Conservation (phyloP, 805 yeast genomes). For the Monosporozyma siamensis region DNA sequence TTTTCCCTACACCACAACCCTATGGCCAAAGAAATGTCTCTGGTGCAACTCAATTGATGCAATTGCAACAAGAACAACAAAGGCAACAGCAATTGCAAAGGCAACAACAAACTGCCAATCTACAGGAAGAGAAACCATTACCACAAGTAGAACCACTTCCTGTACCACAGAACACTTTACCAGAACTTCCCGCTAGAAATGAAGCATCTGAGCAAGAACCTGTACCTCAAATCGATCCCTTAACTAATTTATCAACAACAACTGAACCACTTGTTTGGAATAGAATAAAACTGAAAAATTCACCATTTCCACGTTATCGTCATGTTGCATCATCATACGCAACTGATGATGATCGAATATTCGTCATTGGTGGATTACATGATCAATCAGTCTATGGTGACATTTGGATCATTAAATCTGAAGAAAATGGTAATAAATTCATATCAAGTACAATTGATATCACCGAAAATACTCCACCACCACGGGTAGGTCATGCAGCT, state of each 20-base stretch:
- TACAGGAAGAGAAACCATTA: not conserved
- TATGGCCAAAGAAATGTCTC: slow-evolving; percentile 26
- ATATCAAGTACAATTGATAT: slow-evolving; percentile 51
- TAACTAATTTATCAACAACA: not conserved
- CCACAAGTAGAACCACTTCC: not conserved
- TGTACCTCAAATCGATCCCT: not conserved
- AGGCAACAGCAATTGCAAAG: slow-evolving; percentile 1
- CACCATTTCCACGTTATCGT: slow-evolving; percentile 92
- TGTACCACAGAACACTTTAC: not conserved
- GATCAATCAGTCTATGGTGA: slow-evolving; percentile 92
- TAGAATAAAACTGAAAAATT: slow-evolving; percentile 49
- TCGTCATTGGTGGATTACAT: slow-evolving; percentile 89
- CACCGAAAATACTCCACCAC: slow-evolving; percentile 77
- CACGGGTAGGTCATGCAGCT: slow-evolving; percentile 93
- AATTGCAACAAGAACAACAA: slow-evolving; percentile 4
- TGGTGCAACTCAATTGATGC: slow-evolving; percentile 17
- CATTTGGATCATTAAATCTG: slow-evolving; percentile 70
- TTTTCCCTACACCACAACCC: slow-evolving; percentile 19
- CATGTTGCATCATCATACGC: slow-evolving; percentile 76
- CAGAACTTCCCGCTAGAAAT: not conserved
- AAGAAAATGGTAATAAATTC: slow-evolving; percentile 32
- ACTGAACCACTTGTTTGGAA: slow-evolving; percentile 48
- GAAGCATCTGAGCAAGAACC: not conserved
- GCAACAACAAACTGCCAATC: not conserved
- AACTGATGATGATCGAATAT: slow-evolving; percentile 72